Evolutionary conservation across 306 rosid species (phyloP), one percentile per base, ranked within the genome.

Genomic region (Dalbergia cultrata): DNA sequence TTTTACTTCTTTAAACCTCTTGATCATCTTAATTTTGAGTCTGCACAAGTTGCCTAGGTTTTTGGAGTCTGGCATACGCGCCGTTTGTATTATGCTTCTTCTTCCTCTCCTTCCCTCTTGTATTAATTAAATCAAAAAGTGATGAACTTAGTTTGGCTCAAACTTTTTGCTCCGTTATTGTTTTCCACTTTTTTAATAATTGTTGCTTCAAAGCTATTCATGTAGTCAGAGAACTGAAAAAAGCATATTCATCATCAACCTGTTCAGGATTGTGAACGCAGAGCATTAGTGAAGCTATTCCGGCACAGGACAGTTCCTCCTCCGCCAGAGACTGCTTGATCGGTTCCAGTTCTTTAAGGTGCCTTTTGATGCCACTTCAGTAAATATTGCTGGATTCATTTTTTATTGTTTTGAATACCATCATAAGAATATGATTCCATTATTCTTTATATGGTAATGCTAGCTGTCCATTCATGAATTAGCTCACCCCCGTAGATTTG

Each of bases 241-340:
- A 41, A 9, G 21, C 59, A 22, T 66, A 33, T 77, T 31, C 37
- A 9, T 72, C 49, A 54, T 77, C 39, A 70, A 67, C 43, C 58
- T 72, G 17, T 83, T 66, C 91, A 95, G 98, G 98, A 95, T 81
- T 95, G 98, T 68, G 97, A 95, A 80, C 97, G 98, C 17, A 89
- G 98, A 80, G 90, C 98, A 79, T 26, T 95, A 37, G 86, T 89
- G 39, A 95, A 95, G 87, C 87, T 95, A 63, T 95, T 95, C 80
- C 93, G 82, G 45, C 98, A 94, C 76, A 84, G 97, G 83, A 41
- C 66, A 70, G 54, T 53, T 82, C 91, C 89, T 34, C 73, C 94
- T 85, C 72, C 87, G 22, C 85, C 86, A 47, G 83, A 68, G 47
- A 73, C 72, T 83, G 56, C 88, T 64, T 88, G 86, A 85, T 75